Evolutionary conservation across 371 early-diverging fungal species (phyloP).

Genomic region (Sporodiniella umbellata): DNA sequence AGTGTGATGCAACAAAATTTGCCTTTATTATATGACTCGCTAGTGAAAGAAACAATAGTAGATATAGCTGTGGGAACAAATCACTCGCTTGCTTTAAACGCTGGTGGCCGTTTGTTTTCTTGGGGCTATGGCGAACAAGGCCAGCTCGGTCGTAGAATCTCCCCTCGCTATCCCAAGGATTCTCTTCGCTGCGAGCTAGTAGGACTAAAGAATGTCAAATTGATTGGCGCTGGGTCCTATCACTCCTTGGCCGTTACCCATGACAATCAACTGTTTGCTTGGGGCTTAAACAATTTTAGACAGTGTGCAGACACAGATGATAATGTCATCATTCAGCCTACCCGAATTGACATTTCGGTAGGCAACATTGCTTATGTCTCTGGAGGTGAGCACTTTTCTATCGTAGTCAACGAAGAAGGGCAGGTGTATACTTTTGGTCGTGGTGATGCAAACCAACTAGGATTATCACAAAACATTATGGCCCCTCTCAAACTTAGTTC

Average conservation of each 20-base stretch:
- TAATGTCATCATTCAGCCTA: slow-evolving; percentile 41
- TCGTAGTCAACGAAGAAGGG: slow-evolving; percentile 75
- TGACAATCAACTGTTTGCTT: slow-evolving; percentile 69
- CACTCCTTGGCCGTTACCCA: slow-evolving; percentile 81
- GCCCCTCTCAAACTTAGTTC: slow-evolving; percentile 12
- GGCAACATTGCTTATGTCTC: slow-evolving; percentile 48
- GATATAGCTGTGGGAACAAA: slow-evolving; percentile 89
- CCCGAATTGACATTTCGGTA: slow-evolving; percentile 44
- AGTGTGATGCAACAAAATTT: slow-evolving; percentile 60
- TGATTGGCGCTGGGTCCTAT: slow-evolving; percentile 82
- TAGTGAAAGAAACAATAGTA: slow-evolving; percentile 50
- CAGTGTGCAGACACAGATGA: slow-evolving; percentile 70
- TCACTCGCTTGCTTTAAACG: slow-evolving; percentile 83
- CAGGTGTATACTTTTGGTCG: slow-evolving; percentile 83
- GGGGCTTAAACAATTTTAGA: slow-evolving; percentile 96
- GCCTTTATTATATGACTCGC: slow-evolving; percentile 53
- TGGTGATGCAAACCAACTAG: slow-evolving; percentile 94
- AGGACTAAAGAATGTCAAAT: slow-evolving; percentile 55
- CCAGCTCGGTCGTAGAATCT: slow-evolving; percentile 87
- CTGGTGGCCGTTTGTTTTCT: slow-evolving; percentile 73
- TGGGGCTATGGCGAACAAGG: slow-evolving; percentile 95
- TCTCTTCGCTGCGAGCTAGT: slow-evolving; percentile 59
- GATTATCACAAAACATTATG: slow-evolving; percentile 53
- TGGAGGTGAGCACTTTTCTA: slow-evolving; percentile 90
- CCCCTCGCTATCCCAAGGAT: slow-evolving; percentile 62